Percentiles rank a stretch among this genome's conserved stretches.
These are phyloP conservation scores for Eucalyptus caleyi DNA, from an alignment of 345 rosid species.

Conservation along the genomic window DNA sequence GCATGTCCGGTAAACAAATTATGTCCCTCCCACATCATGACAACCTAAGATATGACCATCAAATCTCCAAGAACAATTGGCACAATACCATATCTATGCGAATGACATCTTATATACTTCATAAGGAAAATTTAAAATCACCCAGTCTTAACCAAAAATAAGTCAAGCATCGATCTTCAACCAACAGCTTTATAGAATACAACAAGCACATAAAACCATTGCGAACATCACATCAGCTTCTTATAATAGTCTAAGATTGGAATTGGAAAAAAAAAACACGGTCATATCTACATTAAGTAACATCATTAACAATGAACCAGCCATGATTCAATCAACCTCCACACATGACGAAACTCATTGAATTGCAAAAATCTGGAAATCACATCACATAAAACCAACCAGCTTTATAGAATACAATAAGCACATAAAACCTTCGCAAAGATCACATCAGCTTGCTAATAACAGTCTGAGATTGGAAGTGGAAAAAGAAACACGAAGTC, in stretches of 20 bases:
- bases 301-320: background rate
- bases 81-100: background rate
- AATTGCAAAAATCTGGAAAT: background rate
- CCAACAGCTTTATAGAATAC: background rate
- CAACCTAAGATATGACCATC: background rate
- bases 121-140: background rate
- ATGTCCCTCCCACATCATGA: background rate
- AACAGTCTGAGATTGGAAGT: background rate
- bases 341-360: background rate
- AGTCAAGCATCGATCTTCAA: background rate
- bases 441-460: background rate
- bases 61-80: background rate
- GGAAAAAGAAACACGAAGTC: background rate
- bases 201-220: background rate
- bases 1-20: background rate
- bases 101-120: background rate
- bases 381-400: background rate
- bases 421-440: background rate
- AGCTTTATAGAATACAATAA: background rate
- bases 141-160: background rate
- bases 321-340: background rate
- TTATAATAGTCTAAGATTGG: background rate
- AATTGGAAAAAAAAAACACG: background rate
- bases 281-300: background rate
- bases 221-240: background rate